Percentiles rank a stretch among this genome's conserved stretches.
These are phyloP conservation scores for Pichia sporocuriosa DNA, from an alignment of 805 yeast species.

Conservation along the genomic window DNA sequence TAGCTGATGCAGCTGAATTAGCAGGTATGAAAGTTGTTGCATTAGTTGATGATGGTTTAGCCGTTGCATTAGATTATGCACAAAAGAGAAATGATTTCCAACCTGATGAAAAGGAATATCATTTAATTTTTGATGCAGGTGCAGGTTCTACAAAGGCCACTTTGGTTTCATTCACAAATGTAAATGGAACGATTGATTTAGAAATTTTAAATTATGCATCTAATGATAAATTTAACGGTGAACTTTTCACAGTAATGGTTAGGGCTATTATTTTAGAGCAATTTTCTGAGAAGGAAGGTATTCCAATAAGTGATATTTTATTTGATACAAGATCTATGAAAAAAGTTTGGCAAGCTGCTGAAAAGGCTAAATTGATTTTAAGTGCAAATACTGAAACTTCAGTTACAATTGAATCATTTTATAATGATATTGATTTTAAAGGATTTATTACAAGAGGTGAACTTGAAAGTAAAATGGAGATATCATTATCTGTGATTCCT, in stretches of 20 bases:
- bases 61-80: conserved; percentile 80
- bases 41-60: conserved; percentile 85
- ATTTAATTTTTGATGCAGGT: conserved; percentile 83
- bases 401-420: conserved; percentile 70
- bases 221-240: conserved; percentile 70
- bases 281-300: conserved; percentile 35
- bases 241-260: conserved; percentile 57
- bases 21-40: conserved; percentile 62
- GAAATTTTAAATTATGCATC: conserved; percentile 69
- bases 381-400: conserved; percentile 82
- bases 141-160: conserved; percentile 89
- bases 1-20: conserved; percentile 63
- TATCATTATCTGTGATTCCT: conserved; percentile 39
- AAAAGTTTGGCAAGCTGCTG: conserved; percentile 74
- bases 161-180: conserved; percentile 54
- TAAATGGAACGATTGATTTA: conserved; percentile 36
- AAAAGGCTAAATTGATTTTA: conserved; percentile 76
- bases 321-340: conserved; percentile 52
- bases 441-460: conserved; percentile 67
- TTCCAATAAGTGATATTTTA: conserved; percentile 23
- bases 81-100: conserved; percentile 40
- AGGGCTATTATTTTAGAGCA: conserved; percentile 53
- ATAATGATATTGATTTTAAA: conserved; percentile 68
- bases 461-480: conserved; percentile 54
- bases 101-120: conserved; percentile 42